Conservation (phyloP, 106 monocot species). For the Gastrodia elata region DNA sequence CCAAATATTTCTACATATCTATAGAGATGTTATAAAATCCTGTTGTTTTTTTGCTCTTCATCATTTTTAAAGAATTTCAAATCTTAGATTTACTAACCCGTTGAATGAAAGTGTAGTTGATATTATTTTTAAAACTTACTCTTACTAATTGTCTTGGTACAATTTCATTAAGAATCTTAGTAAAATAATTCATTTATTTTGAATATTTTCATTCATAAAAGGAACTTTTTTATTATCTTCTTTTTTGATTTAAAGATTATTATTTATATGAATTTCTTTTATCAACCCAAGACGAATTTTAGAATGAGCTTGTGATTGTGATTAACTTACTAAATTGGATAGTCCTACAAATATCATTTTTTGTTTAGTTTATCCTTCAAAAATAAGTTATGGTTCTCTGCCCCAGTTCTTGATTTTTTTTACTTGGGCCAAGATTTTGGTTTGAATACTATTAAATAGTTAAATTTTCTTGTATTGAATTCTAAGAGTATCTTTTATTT, state of each 20-base stretch:
- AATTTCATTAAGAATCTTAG: too few species aligned
- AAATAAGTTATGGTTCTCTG: not conserved
- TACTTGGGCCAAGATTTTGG: not conserved
- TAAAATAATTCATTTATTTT: too few species aligned
- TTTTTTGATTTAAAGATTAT: not conserved
- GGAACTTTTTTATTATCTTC: not conserved
- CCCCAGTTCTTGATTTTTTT: not conserved
- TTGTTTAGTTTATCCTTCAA: not conserved
- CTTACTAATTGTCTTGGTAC: too few species aligned
- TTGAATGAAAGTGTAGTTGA: too few species aligned
- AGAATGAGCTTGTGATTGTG: not conserved
- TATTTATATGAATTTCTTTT: not conserved
- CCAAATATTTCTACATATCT: too few species aligned
- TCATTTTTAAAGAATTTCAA: too few species aligned
- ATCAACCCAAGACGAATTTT: not conserved
- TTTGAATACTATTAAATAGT: not conserved
- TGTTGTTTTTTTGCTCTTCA: too few species aligned
- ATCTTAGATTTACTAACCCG: too few species aligned
- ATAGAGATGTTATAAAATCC: too few species aligned
- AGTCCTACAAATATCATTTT: not conserved
- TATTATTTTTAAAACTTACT: too few species aligned
- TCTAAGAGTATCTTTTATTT: too few species aligned
- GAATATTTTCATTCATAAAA: too few species aligned
- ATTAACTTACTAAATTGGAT: not conserved
- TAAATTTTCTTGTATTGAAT: not conserved